phyloP scores from a whole-genome alignment of 2,329 filamentous ascomycete species.

The Epicoccum nigrum region DNA sequence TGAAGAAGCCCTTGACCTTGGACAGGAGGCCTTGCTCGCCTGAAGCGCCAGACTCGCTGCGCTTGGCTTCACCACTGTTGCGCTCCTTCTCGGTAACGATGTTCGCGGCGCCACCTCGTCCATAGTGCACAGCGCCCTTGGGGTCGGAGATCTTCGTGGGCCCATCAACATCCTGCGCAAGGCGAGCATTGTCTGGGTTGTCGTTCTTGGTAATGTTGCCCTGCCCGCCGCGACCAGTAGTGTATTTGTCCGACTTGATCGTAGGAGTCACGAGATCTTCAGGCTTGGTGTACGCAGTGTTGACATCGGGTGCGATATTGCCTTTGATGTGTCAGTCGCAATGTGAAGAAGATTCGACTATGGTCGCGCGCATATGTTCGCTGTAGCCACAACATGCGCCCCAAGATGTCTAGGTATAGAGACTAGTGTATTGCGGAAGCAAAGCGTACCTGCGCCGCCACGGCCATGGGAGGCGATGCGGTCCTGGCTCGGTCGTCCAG shows the following conservation, averaged over 20 bases:
- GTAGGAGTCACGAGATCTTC: slow-evolving; percentile 80
- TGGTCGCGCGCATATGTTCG: not conserved
- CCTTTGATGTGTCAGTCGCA: slow-evolving; percentile 41
- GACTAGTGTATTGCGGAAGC: not conserved
- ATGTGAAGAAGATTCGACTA: not conserved
- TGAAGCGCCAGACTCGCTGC: slow-evolving; percentile 23
- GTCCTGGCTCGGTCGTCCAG: slow-evolving; percentile 30
- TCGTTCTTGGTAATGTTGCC: slow-evolving; percentile 88
- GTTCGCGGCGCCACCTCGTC: slow-evolving; percentile 78
- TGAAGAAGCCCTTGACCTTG: slow-evolving; percentile 60
- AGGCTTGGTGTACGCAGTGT: slow-evolving; percentile 40
- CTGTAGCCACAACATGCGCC: not conserved
- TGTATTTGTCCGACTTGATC: slow-evolving; percentile 82
- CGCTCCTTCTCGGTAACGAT: slow-evolving; percentile 47
- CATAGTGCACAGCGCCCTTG: slow-evolving; percentile 68
- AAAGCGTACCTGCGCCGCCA: slow-evolving; percentile 69
- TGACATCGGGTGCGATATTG: slow-evolving; percentile 54
- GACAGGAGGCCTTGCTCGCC: slow-evolving; percentile 53
- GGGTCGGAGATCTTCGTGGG: slow-evolving; percentile 52
- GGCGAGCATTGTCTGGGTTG: slow-evolving; percentile 70
- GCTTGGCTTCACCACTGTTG: slow-evolving; percentile 45
- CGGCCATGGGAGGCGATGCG: slow-evolving; percentile 69
- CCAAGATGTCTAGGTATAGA: not conserved
- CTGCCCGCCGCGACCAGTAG: slow-evolving; percentile 85
- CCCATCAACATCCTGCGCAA: slow-evolving; percentile 80